Percentiles rank a stretch among this genome's conserved stretches.
These are phyloP conservation scores for Verticillium albo-atrum DNA, from an alignment of 2,329 filamentous ascomycete genomes.

Conservation along the genomic window DNA sequence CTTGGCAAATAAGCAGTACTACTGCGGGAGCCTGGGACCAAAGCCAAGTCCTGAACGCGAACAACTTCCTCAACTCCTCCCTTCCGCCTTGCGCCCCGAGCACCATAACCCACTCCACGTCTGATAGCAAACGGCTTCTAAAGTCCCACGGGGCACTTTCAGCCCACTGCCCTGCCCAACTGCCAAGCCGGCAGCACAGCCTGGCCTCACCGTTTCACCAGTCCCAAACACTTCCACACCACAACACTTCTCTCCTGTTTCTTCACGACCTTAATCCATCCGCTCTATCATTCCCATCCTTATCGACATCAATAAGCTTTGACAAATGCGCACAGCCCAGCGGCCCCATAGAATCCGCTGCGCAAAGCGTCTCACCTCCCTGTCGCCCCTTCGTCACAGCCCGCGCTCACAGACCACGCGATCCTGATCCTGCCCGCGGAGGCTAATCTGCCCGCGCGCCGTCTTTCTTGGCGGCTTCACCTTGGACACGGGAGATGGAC, in stretches of 20 bases:
- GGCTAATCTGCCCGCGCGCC: background rate
- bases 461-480: background rate
- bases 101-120: background rate
- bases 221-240: background rate
- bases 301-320: background rate
- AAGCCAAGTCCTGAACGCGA: background rate
- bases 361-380: background rate
- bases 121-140: background rate
- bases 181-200: background rate
- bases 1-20: background rate
- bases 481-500: background rate
- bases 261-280: background rate
- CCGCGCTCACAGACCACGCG: background rate
- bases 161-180: background rate
- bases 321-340: background rate
- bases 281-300: background rate
- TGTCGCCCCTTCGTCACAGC: background rate
- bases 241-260: background rate
- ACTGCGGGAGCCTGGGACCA: background rate
- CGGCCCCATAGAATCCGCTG: background rate
- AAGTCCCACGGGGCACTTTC: background rate
- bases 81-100: background rate
- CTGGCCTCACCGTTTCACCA: background rate
- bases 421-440: background rate
- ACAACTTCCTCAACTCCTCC: background rate